Conservation (phyloP, 1,139 yeast species). For the Magnusiomyces suaveolens region DNA sequence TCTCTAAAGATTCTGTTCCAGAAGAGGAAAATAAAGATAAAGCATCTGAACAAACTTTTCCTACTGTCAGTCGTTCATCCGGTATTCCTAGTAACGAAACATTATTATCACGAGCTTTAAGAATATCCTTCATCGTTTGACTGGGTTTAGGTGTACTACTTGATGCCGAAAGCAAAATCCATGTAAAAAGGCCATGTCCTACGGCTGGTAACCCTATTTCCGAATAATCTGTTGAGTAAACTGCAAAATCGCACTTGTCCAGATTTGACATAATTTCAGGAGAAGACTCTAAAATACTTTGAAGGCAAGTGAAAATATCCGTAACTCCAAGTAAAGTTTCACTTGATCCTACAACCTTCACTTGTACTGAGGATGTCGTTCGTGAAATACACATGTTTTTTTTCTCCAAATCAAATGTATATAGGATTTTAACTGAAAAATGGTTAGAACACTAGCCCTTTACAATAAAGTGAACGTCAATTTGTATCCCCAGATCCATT, state of each 20-base stretch:
- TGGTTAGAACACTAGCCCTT: too few species aligned
- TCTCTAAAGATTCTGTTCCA: slow-evolving; percentile 13
- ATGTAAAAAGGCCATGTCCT: slow-evolving; percentile 32
- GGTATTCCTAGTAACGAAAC: background rate
- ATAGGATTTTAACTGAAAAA: slow-evolving; percentile 28
- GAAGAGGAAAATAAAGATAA: slow-evolving; percentile 12
- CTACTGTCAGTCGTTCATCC: slow-evolving; percentile 4
- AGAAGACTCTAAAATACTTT: slow-evolving; percentile 28
- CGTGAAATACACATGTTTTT: slow-evolving; percentile 28
- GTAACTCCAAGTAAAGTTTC: slow-evolving; percentile 28
- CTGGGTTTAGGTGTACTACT: background rate
- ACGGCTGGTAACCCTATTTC: slow-evolving; percentile 34
- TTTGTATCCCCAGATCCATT: too few species aligned
- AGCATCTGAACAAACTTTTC: slow-evolving; percentile 13
- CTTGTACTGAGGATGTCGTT: slow-evolving; percentile 19
- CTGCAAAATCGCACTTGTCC: slow-evolving; percentile 31
- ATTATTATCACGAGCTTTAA: background rate
- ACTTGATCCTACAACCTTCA: slow-evolving; percentile 23
- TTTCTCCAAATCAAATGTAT: slow-evolving; percentile 30
- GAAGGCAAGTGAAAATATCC: slow-evolving; percentile 29
- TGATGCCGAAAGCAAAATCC: slow-evolving; percentile 7
- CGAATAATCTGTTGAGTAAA: slow-evolving; percentile 34
- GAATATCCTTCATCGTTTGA: background rate
- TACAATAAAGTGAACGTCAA: too few species aligned
- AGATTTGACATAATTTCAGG: slow-evolving; percentile 32